Evolutionary conservation across 106 monocot genomes (phyloP).

Genomic region (Cymbidium sinense): DNA sequence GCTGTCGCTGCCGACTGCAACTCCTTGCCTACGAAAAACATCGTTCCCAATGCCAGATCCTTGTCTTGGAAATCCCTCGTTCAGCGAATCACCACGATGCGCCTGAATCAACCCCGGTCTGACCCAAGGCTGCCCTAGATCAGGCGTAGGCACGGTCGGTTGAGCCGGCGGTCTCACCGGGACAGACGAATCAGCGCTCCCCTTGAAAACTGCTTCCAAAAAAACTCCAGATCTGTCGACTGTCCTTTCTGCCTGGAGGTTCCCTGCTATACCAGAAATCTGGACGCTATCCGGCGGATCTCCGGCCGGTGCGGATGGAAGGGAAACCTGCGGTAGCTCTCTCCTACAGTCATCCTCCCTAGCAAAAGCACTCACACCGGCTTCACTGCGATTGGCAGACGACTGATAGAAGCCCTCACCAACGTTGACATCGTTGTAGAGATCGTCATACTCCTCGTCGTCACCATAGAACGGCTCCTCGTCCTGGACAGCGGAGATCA

Average conservation of each 20-base stretch:
- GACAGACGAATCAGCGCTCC: conserved; percentile 8
- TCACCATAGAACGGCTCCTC: conserved; percentile 60
- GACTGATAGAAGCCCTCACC: conserved; percentile 45
- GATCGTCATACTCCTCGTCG: conserved; percentile 64
- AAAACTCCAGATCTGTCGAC: conserved; percentile 1
- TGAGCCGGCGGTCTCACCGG: conserved; percentile 6
- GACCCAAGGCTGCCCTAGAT: not conserved
- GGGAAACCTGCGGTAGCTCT: conserved; percentile 9
- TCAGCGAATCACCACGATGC: conserved; percentile 6
- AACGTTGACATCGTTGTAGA: too few relatives aligned
- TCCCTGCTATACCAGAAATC: conserved; percentile 22
- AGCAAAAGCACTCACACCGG: not conserved
- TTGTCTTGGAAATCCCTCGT: conserved; percentile 14
- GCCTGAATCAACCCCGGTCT: conserved; percentile 9
- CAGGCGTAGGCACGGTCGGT: conserved; percentile 3
- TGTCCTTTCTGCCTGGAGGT: not conserved
- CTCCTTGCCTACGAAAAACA: conserved; percentile 15
- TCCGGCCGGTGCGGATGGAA: conserved; percentile 8
- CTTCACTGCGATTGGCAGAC: not conserved
- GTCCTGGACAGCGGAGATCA: conserved; percentile 64
- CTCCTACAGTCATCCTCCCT: conserved; percentile 3
- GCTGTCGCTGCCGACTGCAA: not conserved
- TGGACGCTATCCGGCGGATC: conserved; percentile 20
- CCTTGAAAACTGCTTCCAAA: not conserved
- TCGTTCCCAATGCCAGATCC: conserved; percentile 10